Base-by-base conservation (phyloP, 306 rosid genomes). In the Quercus mongolica region DNA sequence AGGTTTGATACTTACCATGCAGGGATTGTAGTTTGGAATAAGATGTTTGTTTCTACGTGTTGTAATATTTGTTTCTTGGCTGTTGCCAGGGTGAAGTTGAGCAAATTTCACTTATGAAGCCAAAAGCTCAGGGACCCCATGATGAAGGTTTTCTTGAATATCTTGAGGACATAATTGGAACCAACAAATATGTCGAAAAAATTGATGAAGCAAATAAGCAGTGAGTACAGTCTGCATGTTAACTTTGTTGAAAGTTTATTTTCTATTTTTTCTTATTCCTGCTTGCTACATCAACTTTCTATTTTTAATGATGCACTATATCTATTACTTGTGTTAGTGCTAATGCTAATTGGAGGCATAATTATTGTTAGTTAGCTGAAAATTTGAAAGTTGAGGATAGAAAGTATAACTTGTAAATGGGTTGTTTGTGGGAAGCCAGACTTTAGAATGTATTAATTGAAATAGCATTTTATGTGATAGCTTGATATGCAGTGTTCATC, bases 71-170 rank as follows among this genome's bases (percentile, higher is more conserved):
- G 74, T 61, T 69, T 57, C 21, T 58, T 82, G 80, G 82, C 80
- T 73, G 68, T 77, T 82, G 18, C 78, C 83, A 95, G 98, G 99
- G 99, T 56, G 98, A 95, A 77, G 99, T 95, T 18, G 99, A 95
- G 84, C 99, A 93, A 84, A 95, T 95, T 88, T 94, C 99, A 33
- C 84, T 94, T 68, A 92, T 94, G 99, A 94, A 92, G 83, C 99
- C 99, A 77, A 94, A 94, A 85, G 92, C 95, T 75, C 99, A 94
- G 89, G 99, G 99, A 73, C 91, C 95, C 70, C 99, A 95, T 64
- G 99, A 95, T 84, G 99, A 93, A 81, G 98, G 99, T 46, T 95
- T 95, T 84, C 94, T 95, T 78, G 99, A 95, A 83, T 95, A 95
- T 89, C 90, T 95, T 3, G 99, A 95, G 85, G 99, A 95, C 76